Percentiles rank a stretch among this genome's conserved stretches.
These are phyloP conservation scores for Leishmania aethiopica DNA, from an alignment of 208 protist genomes.

Conservation along the genomic window DNA sequence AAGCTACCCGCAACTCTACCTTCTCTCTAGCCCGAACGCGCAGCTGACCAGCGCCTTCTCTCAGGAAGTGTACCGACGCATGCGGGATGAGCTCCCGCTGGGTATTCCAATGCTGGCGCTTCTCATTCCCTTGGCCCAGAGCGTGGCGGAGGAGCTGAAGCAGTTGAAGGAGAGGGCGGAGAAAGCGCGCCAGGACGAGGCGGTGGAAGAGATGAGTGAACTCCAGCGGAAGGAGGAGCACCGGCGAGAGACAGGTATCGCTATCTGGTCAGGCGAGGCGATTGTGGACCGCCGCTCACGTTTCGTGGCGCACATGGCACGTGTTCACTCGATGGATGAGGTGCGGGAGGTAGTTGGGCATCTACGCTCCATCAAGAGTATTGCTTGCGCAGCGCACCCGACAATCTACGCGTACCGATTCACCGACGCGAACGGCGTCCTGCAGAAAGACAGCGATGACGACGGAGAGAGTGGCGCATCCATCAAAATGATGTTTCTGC, in stretches of 20 bases:
- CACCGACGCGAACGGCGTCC: constrained; percentile 47
- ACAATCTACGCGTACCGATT: constrained; percentile 96
- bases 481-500: constrained; percentile 82
- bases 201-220: constrained; percentile 26
- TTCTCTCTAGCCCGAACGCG: constrained; percentile 62
- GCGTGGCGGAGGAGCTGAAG: constrained; percentile 57
- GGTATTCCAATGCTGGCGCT: constrained; percentile 65
- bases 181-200: constrained; percentile 21
- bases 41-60: constrained; percentile 49
- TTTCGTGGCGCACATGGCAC: constrained; percentile 88
- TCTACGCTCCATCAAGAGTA: constrained; percentile 60
- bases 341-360: constrained; percentile 58
- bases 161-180: constrained; percentile 28
- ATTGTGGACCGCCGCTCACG: constrained; percentile 86
- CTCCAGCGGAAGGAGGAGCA: constrained; percentile 23
- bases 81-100: constrained; percentile 61
- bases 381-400: constrained; percentile 85
- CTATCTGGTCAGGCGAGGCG: constrained; percentile 56
- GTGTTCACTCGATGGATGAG: constrained; percentile 48
- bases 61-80: constrained; percentile 35
- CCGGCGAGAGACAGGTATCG: constrained; percentile 30
- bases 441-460: constrained; percentile 92
- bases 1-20: constrained; percentile 55
- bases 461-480: constrained; percentile 93
- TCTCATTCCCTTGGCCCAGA: constrained; percentile 63